These are phyloP conservation scores for Colletotrichum sojae DNA, from an alignment of 2,329 filamentous ascomycete genomes.

Conservation along the genomic window DNA sequence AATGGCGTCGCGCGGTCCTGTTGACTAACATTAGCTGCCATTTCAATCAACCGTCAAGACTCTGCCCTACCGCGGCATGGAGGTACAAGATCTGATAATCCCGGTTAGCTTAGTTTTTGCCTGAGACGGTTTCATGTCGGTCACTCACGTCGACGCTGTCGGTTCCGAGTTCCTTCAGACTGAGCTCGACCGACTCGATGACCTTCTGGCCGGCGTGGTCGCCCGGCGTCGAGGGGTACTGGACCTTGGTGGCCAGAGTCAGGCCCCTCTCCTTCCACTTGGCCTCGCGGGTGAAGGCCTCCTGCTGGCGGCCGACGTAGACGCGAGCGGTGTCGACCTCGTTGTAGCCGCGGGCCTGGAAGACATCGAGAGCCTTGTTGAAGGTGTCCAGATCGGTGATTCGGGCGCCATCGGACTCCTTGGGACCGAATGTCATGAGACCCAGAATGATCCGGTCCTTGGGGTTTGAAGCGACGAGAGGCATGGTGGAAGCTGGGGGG, in stretches of 20 bases:
- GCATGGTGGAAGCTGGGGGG: slow-evolving; percentile 54
- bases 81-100: slow-evolving; percentile 75
- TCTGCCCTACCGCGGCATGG: slow-evolving; percentile 70
- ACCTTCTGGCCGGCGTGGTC: slow-evolving; percentile 75
- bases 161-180: slow-evolving; percentile 79
- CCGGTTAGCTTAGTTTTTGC: slow-evolving; percentile 7
- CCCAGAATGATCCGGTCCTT: slow-evolving; percentile 84
- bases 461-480: slow-evolving; percentile 58
- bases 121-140: neutral
- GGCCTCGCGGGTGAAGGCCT: slow-evolving; percentile 82
- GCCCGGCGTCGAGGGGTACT: slow-evolving; percentile 73
- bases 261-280: slow-evolving; percentile 85
- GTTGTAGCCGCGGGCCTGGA: slow-evolving; percentile 84
- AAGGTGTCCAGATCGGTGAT: slow-evolving; percentile 78
- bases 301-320: slow-evolving; percentile 81
- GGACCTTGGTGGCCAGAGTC: slow-evolving; percentile 81
- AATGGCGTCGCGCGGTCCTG: slow-evolving; percentile 78
- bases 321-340: slow-evolving; percentile 87
- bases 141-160: slow-evolving; percentile 76
- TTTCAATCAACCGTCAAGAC: neutral
- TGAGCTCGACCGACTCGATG: slow-evolving; percentile 75
- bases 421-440: slow-evolving; percentile 87
- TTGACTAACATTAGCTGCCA: slow-evolving; percentile 9
- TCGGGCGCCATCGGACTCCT: slow-evolving; percentile 73
- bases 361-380: slow-evolving; percentile 79